Evolutionary conservation across 805 yeast genomes (phyloP).

Genomic region (Kuraishia borneana): DNA sequence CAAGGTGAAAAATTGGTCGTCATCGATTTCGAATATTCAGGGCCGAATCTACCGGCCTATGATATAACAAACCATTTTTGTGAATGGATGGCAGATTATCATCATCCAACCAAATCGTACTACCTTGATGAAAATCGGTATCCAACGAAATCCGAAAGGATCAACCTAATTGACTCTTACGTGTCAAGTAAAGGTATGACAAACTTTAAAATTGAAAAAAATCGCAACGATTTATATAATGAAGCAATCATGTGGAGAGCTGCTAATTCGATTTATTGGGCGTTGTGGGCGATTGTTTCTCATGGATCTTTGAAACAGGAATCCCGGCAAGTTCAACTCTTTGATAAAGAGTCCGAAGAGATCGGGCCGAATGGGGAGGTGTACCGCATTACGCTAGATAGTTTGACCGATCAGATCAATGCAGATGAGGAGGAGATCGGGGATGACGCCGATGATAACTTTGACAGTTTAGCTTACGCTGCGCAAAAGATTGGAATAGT

Average conservation of each 20-base stretch:
- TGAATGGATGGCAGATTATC: constrained; percentile 97
- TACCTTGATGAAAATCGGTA: constrained; percentile 42
- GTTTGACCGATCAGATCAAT: constrained; percentile 12
- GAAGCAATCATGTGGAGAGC: constrained; percentile 75
- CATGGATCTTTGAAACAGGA: constrained; percentile 11
- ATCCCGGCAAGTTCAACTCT: neutral
- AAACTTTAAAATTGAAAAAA: constrained; percentile 21
- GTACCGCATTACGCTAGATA: constrained; percentile 23
- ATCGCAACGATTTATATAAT: constrained; percentile 42
- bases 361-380: constrained; percentile 48
- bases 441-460: constrained; percentile 40
- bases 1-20: constrained; percentile 70
- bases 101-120: constrained; percentile 43
- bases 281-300: constrained; percentile 76
- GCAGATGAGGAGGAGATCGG: constrained; percentile 13
- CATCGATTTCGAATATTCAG: constrained; percentile 93
- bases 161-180: constrained; percentile 68
- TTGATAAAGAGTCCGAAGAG: constrained; percentile 10
- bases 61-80: constrained; percentile 90
- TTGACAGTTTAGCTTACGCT: constrained; percentile 70
- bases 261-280: constrained; percentile 71
- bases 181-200: constrained; percentile 38
- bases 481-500: constrained; percentile 63
- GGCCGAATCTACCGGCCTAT: constrained; percentile 78
- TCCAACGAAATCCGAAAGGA: constrained; percentile 60